Percentiles rank a stretch among this genome's conserved stretches.
Conservation (phyloP, 2,329 filamentous ascomycete species). For the Taxawa tesnikishii region DNA sequence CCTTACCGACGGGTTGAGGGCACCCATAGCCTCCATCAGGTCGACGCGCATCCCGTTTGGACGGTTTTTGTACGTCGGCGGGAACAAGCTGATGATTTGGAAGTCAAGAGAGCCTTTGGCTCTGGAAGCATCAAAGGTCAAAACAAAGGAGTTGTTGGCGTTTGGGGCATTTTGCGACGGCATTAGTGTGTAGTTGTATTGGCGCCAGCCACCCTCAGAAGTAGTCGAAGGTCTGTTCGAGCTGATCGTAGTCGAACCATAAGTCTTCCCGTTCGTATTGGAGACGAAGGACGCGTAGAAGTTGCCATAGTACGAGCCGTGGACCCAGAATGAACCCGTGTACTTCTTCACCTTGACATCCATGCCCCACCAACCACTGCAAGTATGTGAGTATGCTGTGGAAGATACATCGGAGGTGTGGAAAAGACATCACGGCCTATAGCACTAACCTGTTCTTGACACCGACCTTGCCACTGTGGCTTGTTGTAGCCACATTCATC, state of each 20-base stretch:
- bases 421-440: no score
- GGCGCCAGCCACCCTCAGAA: constrained; percentile 9
- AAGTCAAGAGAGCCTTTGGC: constrained; percentile 33
- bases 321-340: constrained; percentile 37
- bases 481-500: constrained; percentile 25
- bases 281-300: constrained; percentile 28
- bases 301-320: constrained; percentile 21
- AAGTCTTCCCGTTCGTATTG: constrained; percentile 27
- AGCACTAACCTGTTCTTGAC: constrained; percentile 33
- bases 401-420: no score
- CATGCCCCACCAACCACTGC: constrained; percentile 41
- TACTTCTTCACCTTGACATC: constrained; percentile 36
- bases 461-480: constrained; percentile 24
- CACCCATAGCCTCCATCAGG: constrained; percentile 32
- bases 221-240: constrained; percentile 9
- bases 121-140: constrained; percentile 35
- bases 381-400: background rate
- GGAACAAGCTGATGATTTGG: constrained; percentile 41
- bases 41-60: constrained; percentile 39
- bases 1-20: no score
- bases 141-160: constrained; percentile 38
- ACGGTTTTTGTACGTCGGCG: constrained; percentile 40
- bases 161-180: constrained; percentile 31
- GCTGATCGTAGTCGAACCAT: constrained; percentile 26
- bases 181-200: constrained; percentile 24